Conservation (phyloP, 2,329 filamentous ascomycete genomes). For the Nemania diffusa region DNA sequence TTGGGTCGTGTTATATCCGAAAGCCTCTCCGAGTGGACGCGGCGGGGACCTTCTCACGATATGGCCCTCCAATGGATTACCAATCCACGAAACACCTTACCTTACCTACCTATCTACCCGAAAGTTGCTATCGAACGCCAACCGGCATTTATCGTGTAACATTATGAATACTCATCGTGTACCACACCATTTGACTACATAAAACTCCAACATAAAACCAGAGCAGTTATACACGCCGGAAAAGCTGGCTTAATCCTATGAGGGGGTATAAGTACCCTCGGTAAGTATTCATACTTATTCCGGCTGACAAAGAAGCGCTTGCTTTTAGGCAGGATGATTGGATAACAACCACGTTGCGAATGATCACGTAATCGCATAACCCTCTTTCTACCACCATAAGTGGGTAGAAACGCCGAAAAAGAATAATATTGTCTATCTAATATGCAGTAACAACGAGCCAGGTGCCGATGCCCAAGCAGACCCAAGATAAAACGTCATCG, state of each 20-base stretch:
- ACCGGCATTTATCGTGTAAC: neutral
- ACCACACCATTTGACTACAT: neutral
- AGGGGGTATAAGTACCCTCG: too few species aligned
- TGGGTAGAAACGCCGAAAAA: neutral
- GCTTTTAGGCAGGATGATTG: too few species aligned
- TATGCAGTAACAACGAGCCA: too few species aligned
- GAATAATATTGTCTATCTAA: neutral
- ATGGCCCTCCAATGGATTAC: slow-evolving; percentile 27
- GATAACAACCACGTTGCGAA: neutral
- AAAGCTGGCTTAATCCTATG: too few species aligned
- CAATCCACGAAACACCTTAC: slow-evolving; percentile 21
- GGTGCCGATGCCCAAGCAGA: too few species aligned
- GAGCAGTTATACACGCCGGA: too few species aligned
- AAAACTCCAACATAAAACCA: neutral
- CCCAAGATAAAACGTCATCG: neutral
- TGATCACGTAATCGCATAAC: neutral
- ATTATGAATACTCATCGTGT: neutral
- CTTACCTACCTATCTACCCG: neutral
- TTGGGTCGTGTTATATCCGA: slow-evolving; percentile 30
- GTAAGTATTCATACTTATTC: neutral
- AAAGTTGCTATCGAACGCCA: neutral
- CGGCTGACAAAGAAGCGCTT: neutral
- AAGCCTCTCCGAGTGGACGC: slow-evolving; percentile 20
- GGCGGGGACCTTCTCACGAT: slow-evolving; percentile 31
- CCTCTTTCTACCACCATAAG: neutral